Percentiles rank a stretch among this genome's conserved stretches.
These are phyloP conservation scores for Tillandsia leiboldiana DNA, from an alignment of 176 grass and related monocot species.

Conservation along the genomic window DNA sequence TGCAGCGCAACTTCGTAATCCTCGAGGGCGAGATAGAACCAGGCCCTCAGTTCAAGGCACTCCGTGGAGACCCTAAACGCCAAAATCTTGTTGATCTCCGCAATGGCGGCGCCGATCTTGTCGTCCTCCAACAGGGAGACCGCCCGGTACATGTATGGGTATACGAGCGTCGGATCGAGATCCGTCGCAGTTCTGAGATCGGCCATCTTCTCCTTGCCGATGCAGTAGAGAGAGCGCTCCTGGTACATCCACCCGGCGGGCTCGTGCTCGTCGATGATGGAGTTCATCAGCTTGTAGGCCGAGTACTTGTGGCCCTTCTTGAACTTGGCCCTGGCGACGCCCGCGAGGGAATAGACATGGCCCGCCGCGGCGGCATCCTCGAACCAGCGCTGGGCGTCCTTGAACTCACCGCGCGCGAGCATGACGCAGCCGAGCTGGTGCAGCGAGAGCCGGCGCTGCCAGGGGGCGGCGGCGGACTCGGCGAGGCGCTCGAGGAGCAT, in stretches of 20 bases:
- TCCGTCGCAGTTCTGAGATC: slow-evolving; percentile 54
- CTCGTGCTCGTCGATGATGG: slow-evolving; percentile 41
- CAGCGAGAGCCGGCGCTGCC: slow-evolving; percentile 68
- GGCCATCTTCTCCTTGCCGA: slow-evolving; percentile 65
- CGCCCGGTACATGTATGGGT: slow-evolving; percentile 85
- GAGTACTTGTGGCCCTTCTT: slow-evolving; percentile 89
- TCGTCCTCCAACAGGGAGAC: slow-evolving; percentile 55
- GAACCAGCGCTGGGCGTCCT: slow-evolving; percentile 77
- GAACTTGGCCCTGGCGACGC: slow-evolving; percentile 72
- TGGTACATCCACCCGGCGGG: slow-evolving; percentile 86
- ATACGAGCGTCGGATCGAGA: slow-evolving; percentile 62
- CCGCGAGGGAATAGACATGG: slow-evolving; percentile 78
- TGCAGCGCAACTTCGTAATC: slow-evolving; percentile 57
- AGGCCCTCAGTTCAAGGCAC: slow-evolving; percentile 78
- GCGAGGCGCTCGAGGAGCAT: slow-evolving; percentile 71
- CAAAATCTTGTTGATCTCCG: slow-evolving; percentile 69
- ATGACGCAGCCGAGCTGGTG: slow-evolving; percentile 92
- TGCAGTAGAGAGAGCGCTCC: slow-evolving; percentile 62
- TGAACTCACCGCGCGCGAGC: slow-evolving; percentile 79
- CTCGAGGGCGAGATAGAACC: slow-evolving; percentile 60
- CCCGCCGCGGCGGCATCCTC: slow-evolving; percentile 66
- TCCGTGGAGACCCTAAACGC: slow-evolving; percentile 73
- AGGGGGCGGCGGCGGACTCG: slow-evolving; percentile 46
- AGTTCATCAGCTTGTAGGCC: slow-evolving; percentile 78
- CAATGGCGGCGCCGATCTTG: slow-evolving; percentile 51